Evolutionary conservation across 2,329 filamentous ascomycete species (phyloP), one percentile per base, ranked within the genome.

Genomic region (Penicillium nordicum): DNA sequence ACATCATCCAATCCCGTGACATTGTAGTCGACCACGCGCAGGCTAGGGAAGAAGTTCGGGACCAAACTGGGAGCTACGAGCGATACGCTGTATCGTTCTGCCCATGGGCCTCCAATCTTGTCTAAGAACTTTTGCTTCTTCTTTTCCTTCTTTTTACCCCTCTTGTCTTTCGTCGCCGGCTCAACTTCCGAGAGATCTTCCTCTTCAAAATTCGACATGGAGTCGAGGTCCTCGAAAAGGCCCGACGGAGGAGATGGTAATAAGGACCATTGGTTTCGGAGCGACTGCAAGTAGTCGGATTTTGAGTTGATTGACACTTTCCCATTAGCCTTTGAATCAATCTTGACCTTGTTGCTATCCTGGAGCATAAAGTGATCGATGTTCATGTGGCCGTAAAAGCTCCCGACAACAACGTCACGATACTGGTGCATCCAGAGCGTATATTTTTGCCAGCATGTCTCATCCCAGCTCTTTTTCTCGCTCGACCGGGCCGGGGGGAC

Each of bases 381-480:
- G 69, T 99, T 99, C 94, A 99, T 97, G 72, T 99, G 94, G 1
- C 93, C 94, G 69, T 89, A 99, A 6, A 96, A 69, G 27, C 85
- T 86, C 12, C 84, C 86, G 21, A 92, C 82, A 21, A 99, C 82
- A 37, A 99, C 88, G 72, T 99, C 94, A 34, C 94, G 88, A 73
- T 92, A 99, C 72, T 95, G 91, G 64, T 86, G 84, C 67, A 93
- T 78, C 91, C 92, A 97, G 4, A 97, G 78, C 0, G 91, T 89
- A 74, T 96, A 99, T 72, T 96, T 97, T 72, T 97, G 93, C 92
- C 93, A 99, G 76, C 94, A 99, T 0, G 89, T 92, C 79, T 97
- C 93, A 63, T 97, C 92, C 94, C 94, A 99, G 59, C 85, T 86
- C 67, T 85, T 84, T 79, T 97, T 97, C 75, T 86, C 88, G 36